Conservation (phyloP, 1,284 basidiomycete species). For the Rhodotorula sp. region DNA sequence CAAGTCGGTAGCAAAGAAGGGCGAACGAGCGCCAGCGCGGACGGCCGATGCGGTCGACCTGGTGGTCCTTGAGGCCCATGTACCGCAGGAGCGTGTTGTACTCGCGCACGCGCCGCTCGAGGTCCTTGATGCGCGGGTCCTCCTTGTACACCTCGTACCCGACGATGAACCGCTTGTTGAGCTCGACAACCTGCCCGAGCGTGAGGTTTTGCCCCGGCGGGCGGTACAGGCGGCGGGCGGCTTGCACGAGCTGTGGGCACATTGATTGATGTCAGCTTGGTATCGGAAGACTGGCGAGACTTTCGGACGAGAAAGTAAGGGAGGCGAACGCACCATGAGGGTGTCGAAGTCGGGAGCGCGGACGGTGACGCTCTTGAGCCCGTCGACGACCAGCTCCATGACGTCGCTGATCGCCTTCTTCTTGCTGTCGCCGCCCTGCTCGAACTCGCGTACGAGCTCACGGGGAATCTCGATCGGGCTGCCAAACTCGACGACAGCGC, state of each 20-base stretch:
- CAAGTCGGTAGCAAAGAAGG: slow-evolving; percentile 79
- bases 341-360: slow-evolving; percentile 97
- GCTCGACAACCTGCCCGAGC: slow-evolving; percentile 92
- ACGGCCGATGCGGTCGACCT: slow-evolving; percentile 65
- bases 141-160: slow-evolving; percentile 88
- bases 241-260: slow-evolving; percentile 77
- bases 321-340: slow-evolving; percentile 68
- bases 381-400: slow-evolving; percentile 90
- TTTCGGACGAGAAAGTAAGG: neutral
- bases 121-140: slow-evolving; percentile 81
- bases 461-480: slow-evolving; percentile 82
- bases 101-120: slow-evolving; percentile 81
- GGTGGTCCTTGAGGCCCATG: slow-evolving; percentile 96
- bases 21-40: slow-evolving; percentile 81
- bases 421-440: slow-evolving; percentile 84
- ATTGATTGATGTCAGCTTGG: too few relatives aligned
- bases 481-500: slow-evolving; percentile 97
- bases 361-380: slow-evolving; percentile 95
- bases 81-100: slow-evolving; percentile 92
- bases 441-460: slow-evolving; percentile 86
- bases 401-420: slow-evolving; percentile 87
- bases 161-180: slow-evolving; percentile 92
- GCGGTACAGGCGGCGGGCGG: slow-evolving; percentile 89
- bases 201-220: slow-evolving; percentile 93
- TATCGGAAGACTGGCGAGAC: slow-evolving; percentile 2